phyloP scores from a whole-genome alignment of 306 rosid species.

The Cucumis melo region DNA sequence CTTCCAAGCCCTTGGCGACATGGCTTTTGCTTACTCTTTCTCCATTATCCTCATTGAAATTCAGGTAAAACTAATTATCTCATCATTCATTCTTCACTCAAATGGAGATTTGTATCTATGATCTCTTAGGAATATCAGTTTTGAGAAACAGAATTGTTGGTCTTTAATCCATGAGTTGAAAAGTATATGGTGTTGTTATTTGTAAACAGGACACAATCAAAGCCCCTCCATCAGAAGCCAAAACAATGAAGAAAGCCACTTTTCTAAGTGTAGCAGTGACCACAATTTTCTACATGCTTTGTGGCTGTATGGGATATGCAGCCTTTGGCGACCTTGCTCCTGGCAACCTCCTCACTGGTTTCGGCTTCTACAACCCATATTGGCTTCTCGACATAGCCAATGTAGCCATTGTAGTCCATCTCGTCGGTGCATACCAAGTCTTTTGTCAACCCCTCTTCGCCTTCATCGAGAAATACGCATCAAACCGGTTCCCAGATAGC shows the following conservation, averaged over 20 bases:
- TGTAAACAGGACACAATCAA: slow-evolving; percentile 50
- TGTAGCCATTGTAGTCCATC: slow-evolving; percentile 70
- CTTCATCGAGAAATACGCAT: slow-evolving; percentile 39
- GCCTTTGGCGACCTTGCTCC: slow-evolving; percentile 74
- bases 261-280: slow-evolving; percentile 39
- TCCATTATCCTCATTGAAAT: slow-evolving; percentile 28
- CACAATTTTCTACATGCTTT: slow-evolving; percentile 51
- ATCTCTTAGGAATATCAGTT: neutral
- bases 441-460: slow-evolving; percentile 64
- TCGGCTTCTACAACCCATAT: slow-evolving; percentile 64
- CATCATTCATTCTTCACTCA: too few species aligned
- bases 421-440: slow-evolving; percentile 83
- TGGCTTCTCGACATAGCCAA: slow-evolving; percentile 82
- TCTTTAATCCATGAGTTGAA: neutral
- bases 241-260: slow-evolving; percentile 73
- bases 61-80: slow-evolving; percentile 4
- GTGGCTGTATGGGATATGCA: slow-evolving; percentile 84
- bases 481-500: slow-evolving; percentile 30
- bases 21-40: slow-evolving; percentile 29
- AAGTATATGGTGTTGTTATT: neutral
- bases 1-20: slow-evolving; percentile 34
- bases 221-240: slow-evolving; percentile 77
- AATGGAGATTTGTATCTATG: neutral
- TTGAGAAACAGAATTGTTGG: too few species aligned
- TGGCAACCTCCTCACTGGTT: slow-evolving; percentile 77